Evolutionary conservation across 2,329 filamentous ascomycete genomes (phyloP), one percentile per base, ranked within the genome.

Genomic region (Neopestalotiopsis clavispora): DNA sequence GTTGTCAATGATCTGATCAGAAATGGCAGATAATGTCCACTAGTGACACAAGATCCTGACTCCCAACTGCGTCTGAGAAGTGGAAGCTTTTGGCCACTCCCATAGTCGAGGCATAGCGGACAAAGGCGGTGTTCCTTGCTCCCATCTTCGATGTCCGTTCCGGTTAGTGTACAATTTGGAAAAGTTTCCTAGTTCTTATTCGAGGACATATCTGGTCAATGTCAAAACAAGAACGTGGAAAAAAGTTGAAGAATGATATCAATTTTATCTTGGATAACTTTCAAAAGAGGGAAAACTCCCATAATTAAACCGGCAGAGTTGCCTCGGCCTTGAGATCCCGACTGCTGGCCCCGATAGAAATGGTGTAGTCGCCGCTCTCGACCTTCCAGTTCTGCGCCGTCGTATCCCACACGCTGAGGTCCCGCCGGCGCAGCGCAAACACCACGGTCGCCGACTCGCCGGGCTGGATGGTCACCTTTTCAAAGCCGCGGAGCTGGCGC

Each of bases 401-500:
- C 1, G 85, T 82, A 74, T 90, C 86, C 89, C 89, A 91, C 58
- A 87, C 88, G 45, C 45, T 90, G 71, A 92, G 72, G 68, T 91
- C 90, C 67, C 87, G 83, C 49, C 90, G 82, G 3, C 86, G 89
- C n/a, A 91, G 73, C n/a, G 83, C 78, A 70, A 92, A 83, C 28
- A 78, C 78, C 2, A 92, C 78, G 0, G 78, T 82, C 75, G 86
- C 83, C 66, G 83, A 86, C 77, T 87, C 83, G 0, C 83, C 83
- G 0, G 84, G 79, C 13, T 79, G 75, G 59, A 91, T 71, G 9
- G 78, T 78, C 0, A 84, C 80, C 79, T 92, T 91, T 69, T 85
- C 84, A 73, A 92, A 92, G 4, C 90, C 89, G 23, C 90, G 83
- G 4, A 92, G 82, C 75, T 90, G 88, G 69, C 80, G 78, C 59